phyloP scores from a whole-genome alignment of 768 basidiomycete species.

The Kwoniella mangroviensis region DNA sequence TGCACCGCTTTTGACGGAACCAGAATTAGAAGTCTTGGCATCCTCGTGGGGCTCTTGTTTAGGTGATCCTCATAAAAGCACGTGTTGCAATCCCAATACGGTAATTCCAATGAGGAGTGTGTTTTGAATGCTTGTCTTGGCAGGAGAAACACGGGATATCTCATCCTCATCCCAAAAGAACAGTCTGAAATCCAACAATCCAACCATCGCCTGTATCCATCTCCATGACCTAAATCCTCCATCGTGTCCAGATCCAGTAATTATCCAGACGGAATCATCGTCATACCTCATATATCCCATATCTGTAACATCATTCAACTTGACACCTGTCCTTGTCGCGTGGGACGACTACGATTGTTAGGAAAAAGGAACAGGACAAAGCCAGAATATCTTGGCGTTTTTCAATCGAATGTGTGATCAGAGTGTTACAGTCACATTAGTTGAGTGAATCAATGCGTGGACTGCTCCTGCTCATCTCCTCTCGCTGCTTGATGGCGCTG shows the following conservation, averaged over 20 bases:
- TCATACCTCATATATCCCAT: not conserved
- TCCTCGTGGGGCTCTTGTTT: not conserved
- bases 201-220: no score
- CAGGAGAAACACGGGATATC: no score
- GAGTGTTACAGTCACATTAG: no score
- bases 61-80: not conserved
- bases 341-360: not conserved
- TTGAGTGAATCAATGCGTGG: not conserved
- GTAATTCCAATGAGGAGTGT: not conserved
- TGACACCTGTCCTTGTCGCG: not conserved
- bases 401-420: not conserved
- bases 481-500: not conserved
- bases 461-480: not conserved
- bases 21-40: not conserved
- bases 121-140: not conserved
- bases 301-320: not conserved
- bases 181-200: no score
- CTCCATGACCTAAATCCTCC: no score
- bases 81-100: not conserved
- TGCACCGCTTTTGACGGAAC: not conserved
- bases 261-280: not conserved
- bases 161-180: no score
- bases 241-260: no score
- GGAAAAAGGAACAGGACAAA: not conserved
- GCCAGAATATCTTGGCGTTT: conserved; percentile 11